Conservation (phyloP, 306 rosid species). For the Parietaria judaica region DNA sequence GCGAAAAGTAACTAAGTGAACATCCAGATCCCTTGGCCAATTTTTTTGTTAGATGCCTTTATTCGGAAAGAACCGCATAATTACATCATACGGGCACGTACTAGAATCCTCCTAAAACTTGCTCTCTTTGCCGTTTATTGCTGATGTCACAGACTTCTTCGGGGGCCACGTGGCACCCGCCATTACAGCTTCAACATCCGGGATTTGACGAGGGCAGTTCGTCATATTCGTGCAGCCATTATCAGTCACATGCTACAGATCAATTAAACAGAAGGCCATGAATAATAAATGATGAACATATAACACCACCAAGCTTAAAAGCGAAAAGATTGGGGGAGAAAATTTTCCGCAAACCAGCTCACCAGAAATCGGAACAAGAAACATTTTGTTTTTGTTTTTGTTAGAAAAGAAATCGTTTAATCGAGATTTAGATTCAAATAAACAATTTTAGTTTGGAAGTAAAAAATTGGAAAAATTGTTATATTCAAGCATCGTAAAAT, state of each 20-base stretch:
- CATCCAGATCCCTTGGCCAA: no score
- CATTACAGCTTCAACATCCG: conserved; percentile 84
- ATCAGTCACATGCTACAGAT: conserved; percentile 54
- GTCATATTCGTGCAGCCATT: conserved; percentile 75
- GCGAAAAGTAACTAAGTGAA: no score
- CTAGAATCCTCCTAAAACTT: conserved; percentile 3
- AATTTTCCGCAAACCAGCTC: no score
- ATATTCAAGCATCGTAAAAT: no score
- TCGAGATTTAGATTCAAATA: no score
- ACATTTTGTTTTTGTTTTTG: no score
- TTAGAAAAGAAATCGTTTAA: no score
- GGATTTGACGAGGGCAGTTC: conserved; percentile 55
- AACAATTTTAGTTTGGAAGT: no score
- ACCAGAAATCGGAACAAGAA: no score
- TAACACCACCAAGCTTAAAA: background rate
- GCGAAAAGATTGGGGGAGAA: no score
- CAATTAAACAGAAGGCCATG: background rate
- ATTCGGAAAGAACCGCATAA: background rate
- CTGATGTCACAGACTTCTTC: conserved; percentile 14
- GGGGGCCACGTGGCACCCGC: conserved; percentile 75
- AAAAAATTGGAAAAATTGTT: no score
- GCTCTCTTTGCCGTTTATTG: conserved; percentile 23
- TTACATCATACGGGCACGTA: background rate
- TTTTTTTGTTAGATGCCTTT: no score
- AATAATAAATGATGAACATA: background rate